A percentile compares a stretch with the other conserved stretches of the same genome.
Conservation (phyloP, 768 basidiomycete genomes). For the Clitopilus passeckerianus region DNA sequence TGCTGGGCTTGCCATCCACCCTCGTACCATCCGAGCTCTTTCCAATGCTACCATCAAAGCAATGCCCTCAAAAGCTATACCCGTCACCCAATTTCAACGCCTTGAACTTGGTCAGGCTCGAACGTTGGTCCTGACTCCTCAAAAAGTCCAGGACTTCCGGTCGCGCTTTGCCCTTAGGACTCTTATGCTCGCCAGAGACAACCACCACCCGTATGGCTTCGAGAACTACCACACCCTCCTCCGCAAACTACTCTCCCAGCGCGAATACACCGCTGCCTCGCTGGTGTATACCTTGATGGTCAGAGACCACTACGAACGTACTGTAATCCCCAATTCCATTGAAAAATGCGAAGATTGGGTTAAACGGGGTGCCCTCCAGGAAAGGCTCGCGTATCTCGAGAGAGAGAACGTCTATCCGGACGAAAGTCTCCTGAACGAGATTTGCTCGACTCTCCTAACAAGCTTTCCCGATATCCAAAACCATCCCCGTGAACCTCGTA, state of each 20-base stretch:
- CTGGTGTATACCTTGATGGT: neutral
- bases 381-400: neutral
- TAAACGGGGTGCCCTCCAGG: neutral
- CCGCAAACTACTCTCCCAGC: neutral
- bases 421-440: neutral
- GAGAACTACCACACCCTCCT: neutral
- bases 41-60: neutral
- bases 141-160: neutral
- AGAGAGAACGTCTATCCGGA: neutral
- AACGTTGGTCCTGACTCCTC: neutral
- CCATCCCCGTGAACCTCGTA: neutral
- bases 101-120: neutral
- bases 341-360: neutral
- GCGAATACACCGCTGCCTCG: neutral
- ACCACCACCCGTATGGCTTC: neutral
- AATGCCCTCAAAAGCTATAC: neutral
- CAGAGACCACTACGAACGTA: neutral
- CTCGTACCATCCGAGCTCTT: neutral
- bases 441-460: neutral
- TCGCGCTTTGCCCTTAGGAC: neutral
- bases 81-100: neutral
- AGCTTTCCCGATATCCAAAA: neutral
- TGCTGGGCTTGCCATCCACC: neutral
- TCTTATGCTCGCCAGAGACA: neutral
- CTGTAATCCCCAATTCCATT: neutral